These are phyloP conservation scores for Aspergillus cejpii DNA, from an alignment of 2,329 filamentous ascomycete genomes.

Conservation along the genomic window DNA sequence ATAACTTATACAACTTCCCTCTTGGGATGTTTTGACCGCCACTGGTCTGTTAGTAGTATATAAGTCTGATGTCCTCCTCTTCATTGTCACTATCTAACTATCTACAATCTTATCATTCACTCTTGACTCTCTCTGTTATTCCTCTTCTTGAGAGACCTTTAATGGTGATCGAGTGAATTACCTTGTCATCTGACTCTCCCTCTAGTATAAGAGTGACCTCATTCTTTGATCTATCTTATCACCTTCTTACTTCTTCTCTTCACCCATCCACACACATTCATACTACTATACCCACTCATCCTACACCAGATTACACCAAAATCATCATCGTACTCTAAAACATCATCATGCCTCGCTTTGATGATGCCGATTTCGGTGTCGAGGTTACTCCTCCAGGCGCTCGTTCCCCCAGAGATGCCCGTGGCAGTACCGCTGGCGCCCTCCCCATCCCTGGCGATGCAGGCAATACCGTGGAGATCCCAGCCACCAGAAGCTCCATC, in stretches of 20 bases:
- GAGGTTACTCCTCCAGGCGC: slow-evolving; percentile 26
- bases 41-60: slow-evolving; percentile 8
- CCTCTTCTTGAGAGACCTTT: neutral
- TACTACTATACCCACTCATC: neutral
- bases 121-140: neutral
- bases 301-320: neutral
- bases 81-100: too few species aligned
- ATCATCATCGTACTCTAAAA: slow-evolving; percentile 2
- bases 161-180: neutral
- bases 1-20: slow-evolving; percentile 2
- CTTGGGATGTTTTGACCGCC: slow-evolving; percentile 12
- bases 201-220: slow-evolving; percentile 12
- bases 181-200: neutral
- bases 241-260: too few species aligned
- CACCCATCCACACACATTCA: too few species aligned
- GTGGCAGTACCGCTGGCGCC: slow-evolving; percentile 21
- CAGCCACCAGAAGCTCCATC: slow-evolving; percentile 60
- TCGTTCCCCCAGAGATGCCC: slow-evolving; percentile 25
- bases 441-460: slow-evolving; percentile 41
- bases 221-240: slow-evolving; percentile 1
- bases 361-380: slow-evolving; percentile 51
- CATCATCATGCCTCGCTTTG: slow-evolving; percentile 53
- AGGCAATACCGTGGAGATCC: slow-evolving; percentile 59
- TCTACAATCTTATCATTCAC: slow-evolving; percentile 4
- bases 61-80: slow-evolving; percentile 4